These are phyloP conservation scores for Crithidia expoeki DNA, from an alignment of 208 protist species.

Conservation along the genomic window DNA sequence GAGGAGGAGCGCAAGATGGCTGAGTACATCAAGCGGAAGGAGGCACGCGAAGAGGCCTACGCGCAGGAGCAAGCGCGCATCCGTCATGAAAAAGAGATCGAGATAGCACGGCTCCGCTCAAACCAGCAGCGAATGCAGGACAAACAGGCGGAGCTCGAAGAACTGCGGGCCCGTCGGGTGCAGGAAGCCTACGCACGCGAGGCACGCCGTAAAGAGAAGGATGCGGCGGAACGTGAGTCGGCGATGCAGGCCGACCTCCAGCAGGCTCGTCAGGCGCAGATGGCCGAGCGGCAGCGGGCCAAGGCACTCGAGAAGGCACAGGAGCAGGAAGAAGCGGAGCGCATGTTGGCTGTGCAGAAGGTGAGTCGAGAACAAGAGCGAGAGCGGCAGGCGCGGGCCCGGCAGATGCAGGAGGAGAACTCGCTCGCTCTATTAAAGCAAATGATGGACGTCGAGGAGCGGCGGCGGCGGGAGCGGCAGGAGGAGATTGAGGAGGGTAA, in stretches of 20 bases:
- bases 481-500: slow-evolving; percentile 93
- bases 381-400: slow-evolving; percentile 54
- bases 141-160: slow-evolving; percentile 92
- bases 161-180: slow-evolving; percentile 88
- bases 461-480: slow-evolving; percentile 76
- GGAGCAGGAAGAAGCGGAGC: slow-evolving; percentile 88
- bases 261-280: slow-evolving; percentile 77
- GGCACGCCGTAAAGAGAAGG: slow-evolving; percentile 78
- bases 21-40: slow-evolving; percentile 87
- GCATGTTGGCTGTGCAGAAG: slow-evolving; percentile 86
- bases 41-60: slow-evolving; percentile 85
- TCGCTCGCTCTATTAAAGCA: slow-evolving; percentile 85
- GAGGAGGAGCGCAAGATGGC: slow-evolving; percentile 91
- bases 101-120: slow-evolving; percentile 87
- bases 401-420: slow-evolving; percentile 81
- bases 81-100: slow-evolving; percentile 87
- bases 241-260: slow-evolving; percentile 80
- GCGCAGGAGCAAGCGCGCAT: slow-evolving; percentile 87
- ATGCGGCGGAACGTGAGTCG: slow-evolving; percentile 58
- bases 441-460: slow-evolving; percentile 92
- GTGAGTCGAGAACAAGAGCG: slow-evolving; percentile 78
- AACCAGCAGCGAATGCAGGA: slow-evolving; percentile 91
- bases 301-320: slow-evolving; percentile 60
- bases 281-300: slow-evolving; percentile 71
- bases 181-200: slow-evolving; percentile 90